Conservation (phyloP, 257 asterid genomes). For the Nicotiana otophora region DNA sequence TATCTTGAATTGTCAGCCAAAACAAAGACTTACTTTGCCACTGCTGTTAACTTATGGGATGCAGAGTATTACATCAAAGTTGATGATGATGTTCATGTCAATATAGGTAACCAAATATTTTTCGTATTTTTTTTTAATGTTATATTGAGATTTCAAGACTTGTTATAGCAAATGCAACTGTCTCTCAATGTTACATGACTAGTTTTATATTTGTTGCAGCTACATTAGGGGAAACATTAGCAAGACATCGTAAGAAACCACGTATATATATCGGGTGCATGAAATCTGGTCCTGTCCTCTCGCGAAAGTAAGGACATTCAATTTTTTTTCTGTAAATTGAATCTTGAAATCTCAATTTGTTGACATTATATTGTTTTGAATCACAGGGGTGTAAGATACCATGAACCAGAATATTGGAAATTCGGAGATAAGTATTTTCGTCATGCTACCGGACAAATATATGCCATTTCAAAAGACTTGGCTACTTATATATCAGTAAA, state of each 20-base stretch:
- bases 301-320: conserved; percentile 49
- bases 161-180: background rate
- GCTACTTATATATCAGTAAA: conserved; percentile 68
- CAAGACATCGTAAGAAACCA: conserved; percentile 55
- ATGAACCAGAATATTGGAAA: conserved; percentile 92
- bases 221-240: conserved; percentile 74
- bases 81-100: conserved; percentile 92
- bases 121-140: background rate
- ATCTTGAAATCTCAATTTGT: background rate
- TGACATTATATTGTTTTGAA: background rate
- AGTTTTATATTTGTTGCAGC: conserved; percentile 39
- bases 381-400: conserved; percentile 86
- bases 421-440: conserved; percentile 96
- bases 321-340: background rate
- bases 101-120: conserved; percentile 47
- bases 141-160: background rate
- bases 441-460: conserved; percentile 90
- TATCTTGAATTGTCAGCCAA: conserved; percentile 94
- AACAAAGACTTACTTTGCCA: conserved; percentile 73
- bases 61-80: conserved; percentile 92
- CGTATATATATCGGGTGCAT: conserved; percentile 78
- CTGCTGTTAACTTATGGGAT: conserved; percentile 73
- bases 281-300: conserved; percentile 96
- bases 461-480: conserved; percentile 78
- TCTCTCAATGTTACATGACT: background rate